phyloP scores from a whole-genome alignment of 257 asterid species.

The Nicotiana otophora region DNA sequence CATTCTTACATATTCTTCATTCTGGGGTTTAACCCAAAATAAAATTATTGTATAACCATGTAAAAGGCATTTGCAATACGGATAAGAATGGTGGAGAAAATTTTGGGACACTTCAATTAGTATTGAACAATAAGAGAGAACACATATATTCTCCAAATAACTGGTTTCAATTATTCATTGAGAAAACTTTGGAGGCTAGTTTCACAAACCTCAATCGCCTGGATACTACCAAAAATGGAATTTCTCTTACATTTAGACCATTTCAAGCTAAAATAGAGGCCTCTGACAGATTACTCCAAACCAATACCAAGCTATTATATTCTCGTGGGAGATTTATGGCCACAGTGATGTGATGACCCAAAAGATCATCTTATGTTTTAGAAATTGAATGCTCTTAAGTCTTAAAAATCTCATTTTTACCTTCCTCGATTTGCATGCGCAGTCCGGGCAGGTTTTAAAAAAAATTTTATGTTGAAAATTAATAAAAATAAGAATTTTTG shows the following conservation, averaged over 20 bases:
- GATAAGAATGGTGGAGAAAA: background rate
- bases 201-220: background rate
- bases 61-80: background rate
- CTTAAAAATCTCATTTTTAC: too few relatives aligned
- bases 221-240: background rate
- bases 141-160: background rate
- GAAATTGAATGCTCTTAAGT: too few relatives aligned
- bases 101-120: background rate
- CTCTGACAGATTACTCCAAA: conserved; percentile 3
- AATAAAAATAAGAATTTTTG: too few relatives aligned
- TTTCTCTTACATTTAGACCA: background rate
- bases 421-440: too few relatives aligned
- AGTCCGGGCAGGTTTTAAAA: too few relatives aligned
- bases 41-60: background rate
- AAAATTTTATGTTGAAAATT: too few relatives aligned
- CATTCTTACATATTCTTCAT: background rate
- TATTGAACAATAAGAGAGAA: background rate
- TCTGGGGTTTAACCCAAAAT: background rate
- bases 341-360: background rate
- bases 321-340: background rate
- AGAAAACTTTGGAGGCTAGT: background rate
- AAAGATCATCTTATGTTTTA: too few relatives aligned
- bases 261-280: background rate
- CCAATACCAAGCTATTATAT: background rate
- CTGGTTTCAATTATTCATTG: background rate